Conservation (phyloP, 2,329 filamentous ascomycete species). For the Venturia aucupariae region DNA sequence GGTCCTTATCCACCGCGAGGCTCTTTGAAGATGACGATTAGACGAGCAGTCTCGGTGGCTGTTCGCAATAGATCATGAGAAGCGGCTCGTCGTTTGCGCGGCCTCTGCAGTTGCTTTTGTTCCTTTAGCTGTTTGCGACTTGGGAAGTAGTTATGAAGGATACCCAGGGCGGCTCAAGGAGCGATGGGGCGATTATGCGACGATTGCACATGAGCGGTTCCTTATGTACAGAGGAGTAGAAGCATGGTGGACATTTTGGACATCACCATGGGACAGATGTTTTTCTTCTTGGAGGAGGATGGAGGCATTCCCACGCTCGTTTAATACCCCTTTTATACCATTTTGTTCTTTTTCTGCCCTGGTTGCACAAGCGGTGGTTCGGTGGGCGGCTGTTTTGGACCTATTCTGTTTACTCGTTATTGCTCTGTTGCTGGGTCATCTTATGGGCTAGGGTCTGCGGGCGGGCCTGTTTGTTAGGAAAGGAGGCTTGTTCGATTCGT, state of each 20-base stretch:
- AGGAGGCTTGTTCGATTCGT: background rate
- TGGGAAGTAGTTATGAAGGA: background rate
- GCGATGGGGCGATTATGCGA: background rate
- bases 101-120: background rate
- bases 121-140: background rate
- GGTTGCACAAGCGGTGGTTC: background rate
- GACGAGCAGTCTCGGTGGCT: conserved; percentile 1
- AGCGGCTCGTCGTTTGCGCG: background rate
- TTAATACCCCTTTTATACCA: background rate
- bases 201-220: background rate
- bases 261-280: background rate
- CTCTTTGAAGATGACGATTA: conserved; percentile 5
- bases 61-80: background rate
- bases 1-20: conserved; percentile 1
- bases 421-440: background rate
- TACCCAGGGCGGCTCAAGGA: background rate
- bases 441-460: background rate
- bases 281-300: background rate
- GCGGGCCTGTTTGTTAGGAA: background rate
- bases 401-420: background rate
- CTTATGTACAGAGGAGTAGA: background rate
- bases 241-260: background rate
- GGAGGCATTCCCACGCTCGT: conserved; percentile 2
- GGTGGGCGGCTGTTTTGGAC: background rate
- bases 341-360: background rate